These are phyloP conservation scores for Amanita thiersii DNA, from an alignment of 768 basidiomycete genomes.

Conservation along the genomic window DNA sequence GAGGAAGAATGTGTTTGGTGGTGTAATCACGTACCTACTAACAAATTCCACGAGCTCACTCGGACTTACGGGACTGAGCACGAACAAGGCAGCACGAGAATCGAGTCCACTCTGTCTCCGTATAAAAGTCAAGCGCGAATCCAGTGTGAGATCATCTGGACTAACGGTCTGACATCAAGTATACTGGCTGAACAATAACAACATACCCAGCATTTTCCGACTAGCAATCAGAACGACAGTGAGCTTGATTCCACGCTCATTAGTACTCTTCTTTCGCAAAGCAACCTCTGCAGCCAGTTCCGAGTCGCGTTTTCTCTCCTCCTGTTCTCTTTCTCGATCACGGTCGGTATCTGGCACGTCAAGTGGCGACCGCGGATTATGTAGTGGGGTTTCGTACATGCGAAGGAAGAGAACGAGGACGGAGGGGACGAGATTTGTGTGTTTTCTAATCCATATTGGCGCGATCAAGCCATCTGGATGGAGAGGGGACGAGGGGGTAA, in stretches of 20 bases:
- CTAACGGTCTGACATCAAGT: conserved; percentile 1
- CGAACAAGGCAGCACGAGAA: conserved; percentile 87
- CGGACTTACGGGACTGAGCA: conserved; percentile 86
- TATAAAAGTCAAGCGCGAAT: conserved; percentile 78
- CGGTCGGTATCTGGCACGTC: conserved; percentile 44
- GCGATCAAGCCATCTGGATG: conserved; percentile 95
- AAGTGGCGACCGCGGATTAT: conserved; percentile 41
- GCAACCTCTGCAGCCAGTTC: conserved; percentile 79
- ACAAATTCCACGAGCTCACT: conserved; percentile 87
- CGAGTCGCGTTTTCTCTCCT: conserved; percentile 65
- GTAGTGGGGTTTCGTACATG: conserved; percentile 58
- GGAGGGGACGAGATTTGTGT: conserved; percentile 83
- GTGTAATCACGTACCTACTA: conserved; percentile 43
- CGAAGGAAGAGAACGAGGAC: conserved; percentile 91
- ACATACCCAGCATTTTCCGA: conserved; percentile 75
- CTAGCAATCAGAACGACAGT: conserved; percentile 93
- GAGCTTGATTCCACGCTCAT: conserved; percentile 86
- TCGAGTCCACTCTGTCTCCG: conserved; percentile 85
- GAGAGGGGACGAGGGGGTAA: conserved; percentile 81
- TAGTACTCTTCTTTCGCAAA: conserved; percentile 66
- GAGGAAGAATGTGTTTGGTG: background rate
- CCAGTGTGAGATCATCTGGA: conserved; percentile 78
- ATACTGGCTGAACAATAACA: conserved; percentile 1
- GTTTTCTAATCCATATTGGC: conserved; percentile 97
- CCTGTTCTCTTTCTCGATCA: conserved; percentile 50